Percentiles rank a stretch among this genome's conserved stretches.
Evolutionary conservation across 2,329 filamentous ascomycete genomes (phyloP).

Genomic region (Xylariaceae sp.): DNA sequence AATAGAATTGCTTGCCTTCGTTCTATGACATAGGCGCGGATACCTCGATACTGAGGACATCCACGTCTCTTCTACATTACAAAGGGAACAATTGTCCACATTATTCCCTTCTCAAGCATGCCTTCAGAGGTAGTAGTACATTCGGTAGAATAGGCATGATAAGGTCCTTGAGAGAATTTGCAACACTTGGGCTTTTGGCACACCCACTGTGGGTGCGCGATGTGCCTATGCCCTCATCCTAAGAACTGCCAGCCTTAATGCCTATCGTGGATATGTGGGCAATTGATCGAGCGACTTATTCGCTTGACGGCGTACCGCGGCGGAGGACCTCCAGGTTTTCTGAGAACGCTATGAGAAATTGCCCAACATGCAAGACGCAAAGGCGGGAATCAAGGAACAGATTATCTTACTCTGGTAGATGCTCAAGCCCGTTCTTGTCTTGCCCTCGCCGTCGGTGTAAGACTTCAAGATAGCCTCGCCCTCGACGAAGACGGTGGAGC

Average conservation of each 20-base stretch:
- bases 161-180: not conserved
- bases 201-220: not conserved
- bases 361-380: not conserved
- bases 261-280: not conserved
- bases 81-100: not conserved
- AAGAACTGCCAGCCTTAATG: not conserved
- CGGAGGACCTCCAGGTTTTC: constrained; percentile 45
- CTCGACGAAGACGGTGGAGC: constrained; percentile 75
- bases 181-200: not conserved
- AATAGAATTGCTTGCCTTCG: too few relatives aligned
- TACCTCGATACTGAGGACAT: not conserved
- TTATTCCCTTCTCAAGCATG: not conserved
- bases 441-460: constrained; percentile 67
- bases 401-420: constrained; percentile 68
- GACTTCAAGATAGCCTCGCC: constrained; percentile 66
- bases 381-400: not conserved
- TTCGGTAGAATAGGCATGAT: not conserved
- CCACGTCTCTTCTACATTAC: not conserved
- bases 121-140: constrained; percentile 8
- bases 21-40: too few relatives aligned
- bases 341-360: constrained; percentile 24
- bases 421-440: constrained; percentile 57
- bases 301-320: constrained; percentile 19
- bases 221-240: not conserved
- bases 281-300: constrained; percentile 3